These are phyloP conservation scores for Jacaranda copaia DNA, from an alignment of 257 asterid species.

Conservation along the genomic window DNA sequence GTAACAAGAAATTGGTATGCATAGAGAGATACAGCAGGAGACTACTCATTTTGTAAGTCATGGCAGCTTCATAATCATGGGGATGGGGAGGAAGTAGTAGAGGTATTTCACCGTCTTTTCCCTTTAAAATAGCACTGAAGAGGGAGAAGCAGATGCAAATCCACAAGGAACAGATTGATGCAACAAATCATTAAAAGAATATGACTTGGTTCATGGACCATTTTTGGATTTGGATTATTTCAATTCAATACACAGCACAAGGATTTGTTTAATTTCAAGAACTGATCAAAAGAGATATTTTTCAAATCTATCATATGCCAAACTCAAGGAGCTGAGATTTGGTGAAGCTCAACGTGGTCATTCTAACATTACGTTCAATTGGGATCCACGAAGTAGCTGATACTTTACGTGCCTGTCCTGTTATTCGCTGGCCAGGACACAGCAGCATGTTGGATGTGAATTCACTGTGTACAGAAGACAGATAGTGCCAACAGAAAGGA, in stretches of 20 bases:
- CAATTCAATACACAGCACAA: not conserved
- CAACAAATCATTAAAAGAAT: not conserved
- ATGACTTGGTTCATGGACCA: not conserved
- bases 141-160: not conserved
- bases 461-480: not conserved
- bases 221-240: not conserved
- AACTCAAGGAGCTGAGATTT: constrained; percentile 22
- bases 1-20: not conserved
- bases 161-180: not conserved
- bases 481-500: constrained; percentile 18
- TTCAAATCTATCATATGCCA: constrained; percentile 18
- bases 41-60: not conserved
- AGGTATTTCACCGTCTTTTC: not conserved
- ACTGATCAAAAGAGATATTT: not conserved
- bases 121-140: not conserved
- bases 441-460: not conserved
- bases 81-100: not conserved
- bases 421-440: not conserved
- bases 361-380: not conserved
- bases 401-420: not conserved
- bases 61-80: not conserved
- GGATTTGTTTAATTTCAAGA: not conserved
- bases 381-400: not conserved
- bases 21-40: not conserved
- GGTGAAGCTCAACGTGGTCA: constrained; percentile 1